phyloP scores from a whole-genome alignment of 257 asterid genomes.

The Ajuga chamaepitys region DNA sequence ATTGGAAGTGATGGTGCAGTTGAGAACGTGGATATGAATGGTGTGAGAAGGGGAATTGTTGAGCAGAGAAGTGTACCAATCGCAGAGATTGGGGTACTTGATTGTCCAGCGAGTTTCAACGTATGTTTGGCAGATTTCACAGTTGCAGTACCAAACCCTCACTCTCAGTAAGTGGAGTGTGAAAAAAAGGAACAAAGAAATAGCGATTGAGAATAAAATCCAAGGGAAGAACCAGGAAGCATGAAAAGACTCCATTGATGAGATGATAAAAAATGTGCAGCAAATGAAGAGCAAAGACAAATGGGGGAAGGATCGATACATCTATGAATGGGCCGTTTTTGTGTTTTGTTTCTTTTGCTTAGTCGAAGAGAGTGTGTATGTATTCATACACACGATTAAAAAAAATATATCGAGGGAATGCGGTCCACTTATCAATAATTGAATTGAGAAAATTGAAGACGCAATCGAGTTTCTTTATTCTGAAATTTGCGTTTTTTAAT shows the following conservation, averaged over 20 bases:
- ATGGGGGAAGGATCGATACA: not conserved
- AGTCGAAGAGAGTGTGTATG: not conserved
- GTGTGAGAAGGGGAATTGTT: constrained; percentile 44
- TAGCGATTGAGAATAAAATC: not conserved
- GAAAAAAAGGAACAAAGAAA: constrained; percentile 5
- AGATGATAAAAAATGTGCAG: not conserved
- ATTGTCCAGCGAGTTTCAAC: constrained; percentile 36
- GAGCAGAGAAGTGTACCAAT: constrained; percentile 70
- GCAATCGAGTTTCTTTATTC: too few relatives aligned
- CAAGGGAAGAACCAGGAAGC: not conserved
- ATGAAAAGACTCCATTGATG: constrained; percentile 26
- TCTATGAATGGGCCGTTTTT: too few relatives aligned
- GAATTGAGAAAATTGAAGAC: not conserved
- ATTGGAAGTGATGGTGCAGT: constrained; percentile 53
- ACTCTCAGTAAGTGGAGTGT: constrained; percentile 1
- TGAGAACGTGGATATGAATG: constrained; percentile 63
- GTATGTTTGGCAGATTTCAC: constrained; percentile 52
- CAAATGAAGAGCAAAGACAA: not conserved
- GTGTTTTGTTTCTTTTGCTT: not conserved
- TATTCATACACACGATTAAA: not conserved
- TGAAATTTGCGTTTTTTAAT: too few relatives aligned
- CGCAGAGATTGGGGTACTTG: constrained; percentile 49
- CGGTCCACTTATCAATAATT: constrained; percentile 6
- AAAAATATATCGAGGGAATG: not conserved
- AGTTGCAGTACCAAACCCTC: constrained; percentile 45